Evolutionary conservation across 2,329 filamentous ascomycete species (phyloP).

Genomic region (Aureobasidium lini): DNA sequence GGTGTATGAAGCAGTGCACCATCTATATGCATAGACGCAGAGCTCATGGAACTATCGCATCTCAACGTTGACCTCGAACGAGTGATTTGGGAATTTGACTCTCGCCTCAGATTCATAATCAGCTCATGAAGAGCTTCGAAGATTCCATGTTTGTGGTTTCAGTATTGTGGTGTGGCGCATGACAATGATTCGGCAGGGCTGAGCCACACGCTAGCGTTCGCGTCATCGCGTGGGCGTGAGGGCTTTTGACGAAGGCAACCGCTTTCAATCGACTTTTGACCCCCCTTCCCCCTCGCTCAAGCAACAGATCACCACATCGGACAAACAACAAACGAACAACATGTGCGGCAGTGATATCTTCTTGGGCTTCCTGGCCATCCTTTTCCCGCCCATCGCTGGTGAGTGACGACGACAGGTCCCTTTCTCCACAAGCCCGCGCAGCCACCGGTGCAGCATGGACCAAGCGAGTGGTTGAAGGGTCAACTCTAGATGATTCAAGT

Average conservation of each 20-base stretch:
- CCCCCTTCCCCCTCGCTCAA: not conserved
- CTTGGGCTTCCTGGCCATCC: constrained; percentile 51
- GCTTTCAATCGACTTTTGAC: not conserved
- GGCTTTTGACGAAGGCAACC: constrained; percentile 3
- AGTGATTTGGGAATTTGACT: not conserved
- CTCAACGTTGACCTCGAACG: not conserved
- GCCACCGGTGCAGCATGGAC: constrained; percentile 1
- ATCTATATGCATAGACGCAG: not conserved
- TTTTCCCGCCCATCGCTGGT: constrained; percentile 55
- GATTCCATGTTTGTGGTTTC: not conserved
- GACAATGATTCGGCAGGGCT: not conserved
- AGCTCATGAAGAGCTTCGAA: no score
- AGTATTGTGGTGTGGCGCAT: not conserved
- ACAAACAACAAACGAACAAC: constrained; percentile 18
- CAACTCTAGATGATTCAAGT: constrained; percentile 20
- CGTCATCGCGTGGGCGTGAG: constrained; percentile 2
- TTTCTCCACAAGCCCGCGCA: constrained; percentile 3
- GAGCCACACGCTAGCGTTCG: not conserved
- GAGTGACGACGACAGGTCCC: constrained; percentile 24
- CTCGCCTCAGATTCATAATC: not conserved
- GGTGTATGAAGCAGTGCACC: not conserved
- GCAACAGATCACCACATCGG: not conserved
- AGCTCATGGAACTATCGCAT: not conserved
- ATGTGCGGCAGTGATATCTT: constrained; percentile 58
- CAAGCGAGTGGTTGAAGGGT: not conserved